A percentile compares a stretch with the other conserved stretches of the same genome.
Conservation (phyloP, 208 protist genomes). For the Trypanosoma congolense region DNA sequence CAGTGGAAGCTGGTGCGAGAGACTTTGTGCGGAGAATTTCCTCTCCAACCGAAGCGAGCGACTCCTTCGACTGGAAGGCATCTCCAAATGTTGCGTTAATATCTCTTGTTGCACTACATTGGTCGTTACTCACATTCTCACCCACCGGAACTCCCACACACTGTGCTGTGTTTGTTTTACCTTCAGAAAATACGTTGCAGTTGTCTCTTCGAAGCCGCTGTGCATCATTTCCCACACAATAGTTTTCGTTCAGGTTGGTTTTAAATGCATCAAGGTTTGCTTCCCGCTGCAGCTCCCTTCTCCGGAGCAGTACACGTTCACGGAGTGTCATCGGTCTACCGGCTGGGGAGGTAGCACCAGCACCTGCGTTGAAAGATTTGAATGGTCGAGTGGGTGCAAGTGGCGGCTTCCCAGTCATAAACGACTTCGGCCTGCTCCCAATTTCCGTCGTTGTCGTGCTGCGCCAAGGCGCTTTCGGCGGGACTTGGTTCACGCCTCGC, state of each 20-base stretch:
- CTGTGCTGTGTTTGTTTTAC: too few species aligned
- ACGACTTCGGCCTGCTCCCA: background rate
- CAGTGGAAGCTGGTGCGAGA: constrained; percentile 13
- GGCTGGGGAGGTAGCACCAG: constrained; percentile 1
- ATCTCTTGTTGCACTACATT: background rate
- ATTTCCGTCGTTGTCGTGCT: constrained; percentile 16
- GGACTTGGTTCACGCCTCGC: background rate
- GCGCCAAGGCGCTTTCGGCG: constrained; percentile 10
- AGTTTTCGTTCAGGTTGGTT: constrained; percentile 36
- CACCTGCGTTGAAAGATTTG: background rate
- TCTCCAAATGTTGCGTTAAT: background rate
- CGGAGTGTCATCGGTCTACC: constrained; percentile 23
- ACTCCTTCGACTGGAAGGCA: background rate
- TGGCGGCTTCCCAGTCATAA: constrained; percentile 15
- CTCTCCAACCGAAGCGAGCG: background rate
- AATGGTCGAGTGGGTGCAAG: background rate
- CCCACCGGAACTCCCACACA: too few species aligned
- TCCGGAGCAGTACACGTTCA: constrained; percentile 25
- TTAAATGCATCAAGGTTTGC: constrained; percentile 27
- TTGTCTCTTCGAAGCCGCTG: constrained; percentile 37
- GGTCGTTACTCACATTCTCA: too few species aligned
- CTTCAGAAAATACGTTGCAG: background rate
- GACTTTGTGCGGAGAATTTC: background rate
- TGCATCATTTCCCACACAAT: constrained; percentile 41
- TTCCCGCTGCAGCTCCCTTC: constrained; percentile 17